Evolutionary conservation across 768 basidiomycete species (phyloP).

Genomic region (Tulasnella calospora): DNA sequence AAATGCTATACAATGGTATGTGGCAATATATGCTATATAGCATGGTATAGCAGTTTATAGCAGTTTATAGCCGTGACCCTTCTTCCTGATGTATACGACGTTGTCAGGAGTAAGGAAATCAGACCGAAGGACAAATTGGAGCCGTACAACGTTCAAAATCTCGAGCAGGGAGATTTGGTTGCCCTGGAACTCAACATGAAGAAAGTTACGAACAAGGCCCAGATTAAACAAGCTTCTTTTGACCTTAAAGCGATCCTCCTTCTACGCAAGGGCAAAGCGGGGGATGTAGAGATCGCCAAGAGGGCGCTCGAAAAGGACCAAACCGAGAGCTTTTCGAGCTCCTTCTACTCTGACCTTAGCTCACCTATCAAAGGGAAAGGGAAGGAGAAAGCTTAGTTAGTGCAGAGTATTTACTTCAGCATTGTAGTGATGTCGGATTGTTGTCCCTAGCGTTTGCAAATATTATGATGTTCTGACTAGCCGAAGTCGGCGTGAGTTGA

Average conservation of each 20-base stretch:
- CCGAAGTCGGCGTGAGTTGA: too few relatives aligned
- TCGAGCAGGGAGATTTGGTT: background rate
- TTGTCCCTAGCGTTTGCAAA: too few relatives aligned
- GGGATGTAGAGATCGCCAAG: background rate
- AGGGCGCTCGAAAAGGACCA: background rate
- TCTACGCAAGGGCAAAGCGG: background rate
- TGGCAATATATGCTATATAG: too few relatives aligned
- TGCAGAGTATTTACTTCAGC: too few relatives aligned
- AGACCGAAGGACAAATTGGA: background rate
- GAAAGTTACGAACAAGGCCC: background rate
- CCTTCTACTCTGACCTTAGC: background rate
- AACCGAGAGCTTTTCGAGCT: background rate
- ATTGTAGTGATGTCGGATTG: too few relatives aligned
- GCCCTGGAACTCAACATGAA: background rate
- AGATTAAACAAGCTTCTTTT: background rate
- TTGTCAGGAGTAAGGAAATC: background rate
- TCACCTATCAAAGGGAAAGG: conserved; percentile 3
- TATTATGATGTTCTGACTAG: too few relatives aligned
- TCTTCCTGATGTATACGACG: too few relatives aligned
- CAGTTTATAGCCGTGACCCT: too few relatives aligned
- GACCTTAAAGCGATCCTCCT: background rate
- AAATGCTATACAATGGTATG: too few relatives aligned
- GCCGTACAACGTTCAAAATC: background rate
- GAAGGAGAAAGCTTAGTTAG: background rate
- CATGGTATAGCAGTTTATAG: too few relatives aligned